These are phyloP conservation scores for Beauveria sp. DNA, from an alignment of 2,329 filamentous ascomycete species.

Conservation along the genomic window DNA sequence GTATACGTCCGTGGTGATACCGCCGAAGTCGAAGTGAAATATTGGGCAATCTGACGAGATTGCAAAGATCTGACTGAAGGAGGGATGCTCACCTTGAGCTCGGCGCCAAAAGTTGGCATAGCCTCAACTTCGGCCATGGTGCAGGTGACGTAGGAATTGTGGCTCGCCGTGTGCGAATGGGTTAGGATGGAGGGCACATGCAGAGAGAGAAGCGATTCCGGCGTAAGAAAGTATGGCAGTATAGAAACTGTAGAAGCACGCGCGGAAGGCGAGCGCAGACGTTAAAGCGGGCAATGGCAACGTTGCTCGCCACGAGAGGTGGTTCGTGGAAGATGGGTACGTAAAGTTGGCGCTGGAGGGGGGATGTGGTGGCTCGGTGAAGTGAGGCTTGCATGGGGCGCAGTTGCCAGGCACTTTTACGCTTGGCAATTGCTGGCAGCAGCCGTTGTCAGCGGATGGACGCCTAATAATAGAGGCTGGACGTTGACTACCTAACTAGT, in stretches of 20 bases:
- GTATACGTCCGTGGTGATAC: constrained; percentile 11
- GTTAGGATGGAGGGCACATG: background rate
- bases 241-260: background rate
- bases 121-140: constrained; percentile 75
- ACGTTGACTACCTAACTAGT: too few species aligned
- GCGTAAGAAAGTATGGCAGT: background rate
- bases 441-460: background rate
- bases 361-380: background rate
- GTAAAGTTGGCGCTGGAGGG: constrained; percentile 8
- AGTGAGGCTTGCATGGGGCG: constrained; percentile 4
- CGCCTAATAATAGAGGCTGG: background rate
- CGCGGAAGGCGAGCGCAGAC: background rate
- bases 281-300: background rate
- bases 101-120: constrained; percentile 80
- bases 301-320: background rate
- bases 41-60: background rate
- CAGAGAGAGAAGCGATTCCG: background rate
- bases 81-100: constrained; percentile 66
- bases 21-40: background rate
- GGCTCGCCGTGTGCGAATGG: constrained; percentile 6
- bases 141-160: background rate
- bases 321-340: background rate
- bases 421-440: background rate
- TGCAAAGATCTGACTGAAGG: too few species aligned
- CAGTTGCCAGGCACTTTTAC: background rate